phyloP scores from a whole-genome alignment of 2,329 filamentous ascomycete species.

The Fusarium veterinarium region DNA sequence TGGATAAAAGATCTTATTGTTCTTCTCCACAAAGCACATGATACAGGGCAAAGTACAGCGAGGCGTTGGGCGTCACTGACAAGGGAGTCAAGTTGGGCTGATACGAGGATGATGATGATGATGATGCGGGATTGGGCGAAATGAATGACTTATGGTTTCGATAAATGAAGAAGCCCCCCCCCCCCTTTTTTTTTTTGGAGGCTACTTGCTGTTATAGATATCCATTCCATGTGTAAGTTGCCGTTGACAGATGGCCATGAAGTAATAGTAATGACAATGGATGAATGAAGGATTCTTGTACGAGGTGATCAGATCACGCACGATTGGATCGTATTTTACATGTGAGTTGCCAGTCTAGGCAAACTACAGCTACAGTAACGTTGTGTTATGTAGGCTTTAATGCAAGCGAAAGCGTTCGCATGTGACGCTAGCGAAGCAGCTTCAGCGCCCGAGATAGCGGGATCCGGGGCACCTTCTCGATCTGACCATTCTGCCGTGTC shows the following conservation, averaged over 20 bases:
- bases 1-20: slow-evolving; percentile 5
- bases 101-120: slow-evolving; percentile 1
- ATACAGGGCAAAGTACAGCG: slow-evolving; percentile 23
- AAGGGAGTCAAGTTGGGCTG: slow-evolving; percentile 31
- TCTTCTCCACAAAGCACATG: slow-evolving; percentile 27
- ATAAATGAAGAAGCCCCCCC: slow-evolving; percentile 5
- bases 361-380: slow-evolving; percentile 2
- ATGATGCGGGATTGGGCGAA: slow-evolving; percentile 12
- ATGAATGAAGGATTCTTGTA: neutral
- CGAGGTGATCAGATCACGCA: neutral
- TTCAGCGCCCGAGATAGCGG: slow-evolving; percentile 19
- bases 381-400: slow-evolving; percentile 20
- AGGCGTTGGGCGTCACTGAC: slow-evolving; percentile 41
- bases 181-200: neutral
- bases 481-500: slow-evolving; percentile 44
- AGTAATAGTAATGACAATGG: slow-evolving; percentile 31
- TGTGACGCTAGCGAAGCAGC: slow-evolving; percentile 36
- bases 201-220: slow-evolving; percentile 2
- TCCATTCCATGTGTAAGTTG: neutral
- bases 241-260: slow-evolving; percentile 5
- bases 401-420: slow-evolving; percentile 38
- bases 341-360: slow-evolving; percentile 3
- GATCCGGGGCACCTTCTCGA: slow-evolving; percentile 38
- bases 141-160: slow-evolving; percentile 24
- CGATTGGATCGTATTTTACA: neutral